Evolutionary conservation across 768 basidiomycete species (phyloP).

Genomic region (Aureoboletus auriporus): DNA sequence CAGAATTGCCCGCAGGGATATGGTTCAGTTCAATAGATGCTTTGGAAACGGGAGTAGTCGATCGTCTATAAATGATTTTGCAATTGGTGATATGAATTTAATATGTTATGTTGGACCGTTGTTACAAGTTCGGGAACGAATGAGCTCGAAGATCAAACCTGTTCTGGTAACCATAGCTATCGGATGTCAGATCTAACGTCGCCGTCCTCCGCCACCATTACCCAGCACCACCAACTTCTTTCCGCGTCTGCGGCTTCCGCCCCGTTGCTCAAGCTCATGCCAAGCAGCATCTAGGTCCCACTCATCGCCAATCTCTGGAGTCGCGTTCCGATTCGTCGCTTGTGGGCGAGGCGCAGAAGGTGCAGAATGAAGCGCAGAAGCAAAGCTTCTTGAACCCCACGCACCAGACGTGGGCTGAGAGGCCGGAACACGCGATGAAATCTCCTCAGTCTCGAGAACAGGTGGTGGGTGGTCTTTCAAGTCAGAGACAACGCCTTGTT

Average conservation of each 20-base stretch:
- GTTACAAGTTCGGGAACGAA: constrained; percentile 12
- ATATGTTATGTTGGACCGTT: constrained; percentile 6
- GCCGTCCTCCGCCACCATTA: constrained; percentile 54
- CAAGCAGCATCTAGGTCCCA: constrained; percentile 79
- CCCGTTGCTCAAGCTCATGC: constrained; percentile 73
- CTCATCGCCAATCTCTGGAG: constrained; percentile 46
- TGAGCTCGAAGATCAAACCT: not conserved
- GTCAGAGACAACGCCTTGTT: constrained; percentile 9
- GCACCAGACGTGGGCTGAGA: constrained; percentile 42
- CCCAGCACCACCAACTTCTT: constrained; percentile 71
- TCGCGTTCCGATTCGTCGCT: constrained; percentile 23
- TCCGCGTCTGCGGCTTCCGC: constrained; percentile 53
- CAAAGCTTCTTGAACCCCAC: constrained; percentile 82
- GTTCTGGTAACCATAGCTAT: not conserved
- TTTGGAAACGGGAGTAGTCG: too few species aligned
- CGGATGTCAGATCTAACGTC: constrained; percentile 24
- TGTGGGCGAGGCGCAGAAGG: constrained; percentile 45
- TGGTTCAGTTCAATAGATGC: constrained; percentile 53
- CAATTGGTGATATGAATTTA: too few species aligned
- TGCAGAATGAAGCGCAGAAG: constrained; percentile 63
- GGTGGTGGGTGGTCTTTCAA: constrained; percentile 6
- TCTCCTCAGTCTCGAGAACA: constrained; percentile 13
- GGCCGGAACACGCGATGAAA: constrained; percentile 2
- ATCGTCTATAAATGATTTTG: too few species aligned
- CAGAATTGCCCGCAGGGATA: constrained; percentile 61